Conservation (phyloP, 805 yeast species). For the Metschnikowia colocasiae region DNA sequence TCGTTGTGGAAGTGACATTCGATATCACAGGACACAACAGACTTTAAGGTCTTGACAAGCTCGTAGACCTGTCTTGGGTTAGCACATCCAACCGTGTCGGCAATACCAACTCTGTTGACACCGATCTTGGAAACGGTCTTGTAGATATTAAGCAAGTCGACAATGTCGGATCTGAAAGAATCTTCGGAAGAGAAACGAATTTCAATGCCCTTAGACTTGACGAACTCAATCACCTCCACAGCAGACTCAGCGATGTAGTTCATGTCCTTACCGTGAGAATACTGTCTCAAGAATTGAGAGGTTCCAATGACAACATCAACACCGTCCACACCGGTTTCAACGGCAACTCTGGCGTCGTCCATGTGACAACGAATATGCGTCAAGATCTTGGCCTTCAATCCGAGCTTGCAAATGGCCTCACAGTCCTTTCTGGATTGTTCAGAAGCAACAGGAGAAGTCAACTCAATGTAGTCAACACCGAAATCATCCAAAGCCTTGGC, state of each 20-base stretch:
- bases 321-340: constrained; percentile 61
- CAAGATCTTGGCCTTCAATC: constrained; percentile 54
- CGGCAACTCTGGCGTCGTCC: constrained; percentile 60
- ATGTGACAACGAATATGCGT: constrained; percentile 61
- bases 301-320: constrained; percentile 61
- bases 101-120: constrained; percentile 60
- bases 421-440: constrained; percentile 56
- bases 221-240: constrained; percentile 56
- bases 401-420: constrained; percentile 57
- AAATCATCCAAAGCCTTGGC: constrained; percentile 60
- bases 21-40: constrained; percentile 56
- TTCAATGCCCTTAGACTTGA: constrained; percentile 57
- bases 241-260: constrained; percentile 55
- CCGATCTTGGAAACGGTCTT: constrained; percentile 61
- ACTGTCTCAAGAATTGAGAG: constrained; percentile 53
- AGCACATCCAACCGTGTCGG: constrained; percentile 63
- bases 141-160: constrained; percentile 55
- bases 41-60: constrained; percentile 53
- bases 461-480: constrained; percentile 58
- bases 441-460: constrained; percentile 58
- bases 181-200: constrained; percentile 58
- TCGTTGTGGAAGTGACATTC: constrained; percentile 63
- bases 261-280: constrained; percentile 61
- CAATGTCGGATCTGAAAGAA: constrained; percentile 58
- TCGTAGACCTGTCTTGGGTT: constrained; percentile 62